Evolutionary conservation across 1,284 basidiomycete genomes (phyloP), one percentile per base, ranked within the genome.

Genomic region (Coniferiporia weirii): DNA sequence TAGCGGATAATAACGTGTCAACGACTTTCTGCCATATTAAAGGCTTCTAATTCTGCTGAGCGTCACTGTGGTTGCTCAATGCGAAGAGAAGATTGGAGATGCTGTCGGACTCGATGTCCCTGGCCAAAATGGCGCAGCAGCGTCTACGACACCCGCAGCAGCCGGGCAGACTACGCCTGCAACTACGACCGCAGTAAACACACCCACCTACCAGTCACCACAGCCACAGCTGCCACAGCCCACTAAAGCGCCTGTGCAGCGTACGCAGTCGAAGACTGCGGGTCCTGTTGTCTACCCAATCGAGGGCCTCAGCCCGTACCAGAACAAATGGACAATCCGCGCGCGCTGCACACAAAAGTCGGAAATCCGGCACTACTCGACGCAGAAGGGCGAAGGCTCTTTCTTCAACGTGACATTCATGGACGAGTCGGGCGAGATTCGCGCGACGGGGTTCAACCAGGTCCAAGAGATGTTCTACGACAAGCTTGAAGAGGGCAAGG

Each of bases 311-410:
- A 96, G 91, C 67, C 97, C 96, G 6, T 99, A 98, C 71, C 93
- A 97, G 73, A 98, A 97, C 76, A 95, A 95, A 70, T 97, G 95
- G 96, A 96, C 92, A 2, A 98, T 99, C 80, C 95, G 95, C 71
- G 97, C 94, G 22, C 88, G 94, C 53, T 93, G 98, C 50, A 92
- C 87, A 1, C 84, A 91, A 66, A 98, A 96, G 74, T 86, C 85
- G 0, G 96, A 98, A 0, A 85, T 99, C 68, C 90, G 85, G 68
- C 84, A 85, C 48, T 99, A 90, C 85, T 91, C 91, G 4, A 99
- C 97, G 71, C 78, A 82, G 65, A 83, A 88, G 10, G 97, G 97
- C 51, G 97, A 98, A 67, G 97, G 97, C 48, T 96, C 98, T 70
- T 78, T 99, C 6, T 99, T 99, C 76, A 95, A 81, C 66, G 87